phyloP scores from a whole-genome alignment of 345 rosid genomes.

The Salix brachista region DNA sequence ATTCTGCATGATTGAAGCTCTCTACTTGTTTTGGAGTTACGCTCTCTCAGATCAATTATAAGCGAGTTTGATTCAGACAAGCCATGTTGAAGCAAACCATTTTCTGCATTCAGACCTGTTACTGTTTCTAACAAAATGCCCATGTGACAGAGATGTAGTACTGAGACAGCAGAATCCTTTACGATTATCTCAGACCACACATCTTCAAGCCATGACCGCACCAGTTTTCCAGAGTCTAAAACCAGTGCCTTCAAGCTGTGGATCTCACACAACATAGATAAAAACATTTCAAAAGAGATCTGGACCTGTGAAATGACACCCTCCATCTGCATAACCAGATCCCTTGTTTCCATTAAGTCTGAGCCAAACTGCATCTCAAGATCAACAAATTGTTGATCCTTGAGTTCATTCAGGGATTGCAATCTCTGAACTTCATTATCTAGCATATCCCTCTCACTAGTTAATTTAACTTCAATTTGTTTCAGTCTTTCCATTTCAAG shows the following conservation, averaged over 20 bases:
- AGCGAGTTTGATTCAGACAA: conserved; percentile 62
- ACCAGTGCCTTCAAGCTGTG: conserved; percentile 43
- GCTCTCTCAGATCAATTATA: conserved; percentile 68
- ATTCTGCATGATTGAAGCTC: conserved; percentile 76
- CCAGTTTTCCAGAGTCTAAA: conserved; percentile 50
- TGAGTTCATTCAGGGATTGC: conserved; percentile 46
- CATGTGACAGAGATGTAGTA: conserved; percentile 85
- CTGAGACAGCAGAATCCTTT: conserved; percentile 88
- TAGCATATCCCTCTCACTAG: conserved; percentile 53
- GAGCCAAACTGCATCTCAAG: conserved; percentile 56
- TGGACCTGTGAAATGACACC: conserved; percentile 41
- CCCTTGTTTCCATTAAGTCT: conserved; percentile 50
- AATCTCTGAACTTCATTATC: conserved; percentile 48
- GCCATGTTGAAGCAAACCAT: conserved; percentile 79
- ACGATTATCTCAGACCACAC: conserved; percentile 85
- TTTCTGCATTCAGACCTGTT: conserved; percentile 77
- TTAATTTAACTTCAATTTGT: conserved; percentile 36
- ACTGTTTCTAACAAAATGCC: conserved; percentile 80
- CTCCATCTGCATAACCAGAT: conserved; percentile 59
- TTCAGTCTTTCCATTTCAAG: conserved; percentile 54
- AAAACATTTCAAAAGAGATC: conserved; percentile 42
- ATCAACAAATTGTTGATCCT: conserved; percentile 50
- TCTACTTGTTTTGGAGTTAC: conserved; percentile 56
- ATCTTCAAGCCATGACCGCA: conserved; percentile 73
- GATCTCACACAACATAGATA: conserved; percentile 42